These are phyloP conservation scores for Acrocalymma vagum DNA, from an alignment of 2,329 filamentous ascomycete genomes.

Conservation along the genomic window DNA sequence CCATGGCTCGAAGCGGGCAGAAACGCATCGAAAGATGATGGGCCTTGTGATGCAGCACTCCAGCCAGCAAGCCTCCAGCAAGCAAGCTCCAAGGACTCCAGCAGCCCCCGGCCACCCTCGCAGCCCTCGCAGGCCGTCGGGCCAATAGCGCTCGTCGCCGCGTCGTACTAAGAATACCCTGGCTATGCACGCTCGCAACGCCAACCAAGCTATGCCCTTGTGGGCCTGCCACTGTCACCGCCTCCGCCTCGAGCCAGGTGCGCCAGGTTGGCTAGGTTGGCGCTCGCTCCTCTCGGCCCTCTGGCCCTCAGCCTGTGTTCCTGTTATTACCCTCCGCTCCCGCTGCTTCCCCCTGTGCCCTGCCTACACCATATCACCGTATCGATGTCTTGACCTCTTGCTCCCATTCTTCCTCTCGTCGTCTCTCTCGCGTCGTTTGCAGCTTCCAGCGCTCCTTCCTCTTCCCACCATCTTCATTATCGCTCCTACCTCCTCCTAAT, in stretches of 20 bases:
- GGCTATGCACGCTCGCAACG: too few relatives aligned
- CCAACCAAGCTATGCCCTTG: conserved; percentile 15
- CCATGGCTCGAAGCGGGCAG: conserved; percentile 20
- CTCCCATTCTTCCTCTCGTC: conserved; percentile 22
- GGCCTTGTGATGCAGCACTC: conserved; percentile 8
- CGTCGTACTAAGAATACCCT: too few relatives aligned
- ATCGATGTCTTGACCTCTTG: conserved; percentile 34
- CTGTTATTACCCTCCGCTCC: conserved; percentile 21
- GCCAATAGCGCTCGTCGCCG: too few relatives aligned
- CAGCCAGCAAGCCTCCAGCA: neutral
- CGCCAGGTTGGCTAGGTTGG: conserved; percentile 8
- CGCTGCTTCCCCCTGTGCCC: conserved; percentile 29
- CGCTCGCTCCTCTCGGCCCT: too few relatives aligned
- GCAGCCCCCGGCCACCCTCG: neutral
- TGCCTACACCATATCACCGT: conserved; percentile 32
- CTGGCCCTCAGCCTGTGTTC: conserved; percentile 15
- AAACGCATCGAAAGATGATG: conserved; percentile 24
- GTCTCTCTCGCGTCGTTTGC: conserved; percentile 29
- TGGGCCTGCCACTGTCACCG: conserved; percentile 23
- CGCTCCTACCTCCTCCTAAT: conserved; percentile 10
- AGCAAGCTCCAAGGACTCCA: too few relatives aligned
- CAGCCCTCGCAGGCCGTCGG: too few relatives aligned
- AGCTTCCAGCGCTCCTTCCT: conserved; percentile 34
- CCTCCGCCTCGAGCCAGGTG: conserved; percentile 9
- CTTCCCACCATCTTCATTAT: conserved; percentile 11